These are phyloP conservation scores for Volvox africanus DNA, from an alignment of 139 green algal genomes.

Conservation along the genomic window DNA sequence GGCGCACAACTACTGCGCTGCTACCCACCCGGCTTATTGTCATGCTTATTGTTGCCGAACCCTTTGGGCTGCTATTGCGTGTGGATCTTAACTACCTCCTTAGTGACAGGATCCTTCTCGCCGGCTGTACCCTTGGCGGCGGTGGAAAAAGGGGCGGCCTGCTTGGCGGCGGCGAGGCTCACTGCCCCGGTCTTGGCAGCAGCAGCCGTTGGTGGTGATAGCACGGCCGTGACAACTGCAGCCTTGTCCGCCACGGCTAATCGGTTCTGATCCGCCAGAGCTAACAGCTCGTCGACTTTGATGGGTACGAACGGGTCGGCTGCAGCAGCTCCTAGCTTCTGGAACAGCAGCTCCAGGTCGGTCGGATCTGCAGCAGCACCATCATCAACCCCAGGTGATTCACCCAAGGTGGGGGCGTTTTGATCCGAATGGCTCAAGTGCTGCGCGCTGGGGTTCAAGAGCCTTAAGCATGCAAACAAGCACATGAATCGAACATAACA, in stretches of 20 bases:
- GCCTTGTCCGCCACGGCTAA: neutral
- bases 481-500: no score
- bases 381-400: no score
- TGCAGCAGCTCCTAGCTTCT: conserved; percentile 33
- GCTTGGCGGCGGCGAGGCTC: neutral
- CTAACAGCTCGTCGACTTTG: conserved; percentile 22
- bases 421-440: no score
- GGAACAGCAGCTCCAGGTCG: conserved; percentile 51
- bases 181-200: neutral
- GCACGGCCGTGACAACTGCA: neutral
- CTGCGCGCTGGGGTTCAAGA: no score
- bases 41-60: no score
- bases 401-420: no score
- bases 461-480: no score
- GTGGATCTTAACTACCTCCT: conserved; percentile 31
- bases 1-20: no score
- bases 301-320: neutral
- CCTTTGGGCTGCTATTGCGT: neutral
- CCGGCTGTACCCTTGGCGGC: neutral
- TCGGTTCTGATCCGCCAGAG: neutral
- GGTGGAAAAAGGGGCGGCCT: no score
- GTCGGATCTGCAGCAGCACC: conserved; percentile 39
- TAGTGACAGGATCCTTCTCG: conserved; percentile 15
- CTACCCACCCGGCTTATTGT: no score
- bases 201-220: no score